Conservation (phyloP, 768 basidiomycete species). For the Mycena sanguinolenta region DNA sequence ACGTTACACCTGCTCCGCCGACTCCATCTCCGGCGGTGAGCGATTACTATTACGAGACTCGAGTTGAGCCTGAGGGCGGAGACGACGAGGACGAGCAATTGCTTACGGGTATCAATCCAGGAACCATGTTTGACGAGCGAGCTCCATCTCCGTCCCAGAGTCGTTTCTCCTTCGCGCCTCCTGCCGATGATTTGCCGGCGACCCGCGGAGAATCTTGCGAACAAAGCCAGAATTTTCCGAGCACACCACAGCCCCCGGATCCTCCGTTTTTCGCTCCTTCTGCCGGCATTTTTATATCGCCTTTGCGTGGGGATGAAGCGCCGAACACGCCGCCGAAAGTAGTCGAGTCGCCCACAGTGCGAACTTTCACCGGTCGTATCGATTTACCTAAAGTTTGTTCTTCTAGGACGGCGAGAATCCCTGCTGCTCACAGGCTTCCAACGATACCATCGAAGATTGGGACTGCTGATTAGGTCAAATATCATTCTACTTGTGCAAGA, state of each 20-base stretch:
- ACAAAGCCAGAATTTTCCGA: not conserved
- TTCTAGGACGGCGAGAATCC: not conserved
- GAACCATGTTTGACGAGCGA: slow-evolving; percentile 26
- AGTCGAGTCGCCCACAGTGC: not conserved
- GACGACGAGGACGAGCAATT: slow-evolving; percentile 30
- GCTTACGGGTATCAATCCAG: slow-evolving; percentile 26
- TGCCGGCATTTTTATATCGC: slow-evolving; percentile 54
- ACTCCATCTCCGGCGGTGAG: slow-evolving; percentile 10
- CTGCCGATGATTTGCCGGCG: slow-evolving; percentile 31
- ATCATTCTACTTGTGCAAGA: slow-evolving; percentile 30
- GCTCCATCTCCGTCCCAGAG: slow-evolving; percentile 40
- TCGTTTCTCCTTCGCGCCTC: slow-evolving; percentile 46
- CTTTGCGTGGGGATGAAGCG: slow-evolving; percentile 39
- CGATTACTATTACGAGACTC: slow-evolving; percentile 32
- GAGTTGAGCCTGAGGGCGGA: slow-evolving; percentile 29
- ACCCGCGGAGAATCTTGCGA: not conserved
- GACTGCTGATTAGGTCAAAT: slow-evolving; percentile 22
- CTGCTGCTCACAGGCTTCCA: slow-evolving; percentile 42
- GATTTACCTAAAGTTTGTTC: not conserved
- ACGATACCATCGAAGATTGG: slow-evolving; percentile 59
- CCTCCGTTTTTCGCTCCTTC: slow-evolving; percentile 50
- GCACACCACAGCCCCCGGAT: slow-evolving; percentile 27
- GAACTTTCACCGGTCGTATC: too few species aligned
- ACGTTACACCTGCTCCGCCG: not conserved
- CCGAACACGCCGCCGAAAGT: slow-evolving; percentile 11